phyloP scores from a whole-genome alignment of 495 filamentous ascomycete genomes.

The Geoglossum glabrum region DNA sequence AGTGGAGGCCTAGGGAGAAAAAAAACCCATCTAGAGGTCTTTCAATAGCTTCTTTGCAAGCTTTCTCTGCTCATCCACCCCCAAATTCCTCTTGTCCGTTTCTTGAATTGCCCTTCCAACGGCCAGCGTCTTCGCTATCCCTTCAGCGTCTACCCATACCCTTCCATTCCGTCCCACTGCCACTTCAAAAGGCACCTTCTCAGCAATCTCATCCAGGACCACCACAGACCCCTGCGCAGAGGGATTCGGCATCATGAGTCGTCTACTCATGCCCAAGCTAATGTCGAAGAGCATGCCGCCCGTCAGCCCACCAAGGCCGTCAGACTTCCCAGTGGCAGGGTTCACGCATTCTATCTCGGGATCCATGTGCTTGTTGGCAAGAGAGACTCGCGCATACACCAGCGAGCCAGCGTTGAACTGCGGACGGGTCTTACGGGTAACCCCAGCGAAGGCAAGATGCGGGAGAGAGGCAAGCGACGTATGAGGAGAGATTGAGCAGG shows the following conservation, averaged over 20 bases:
- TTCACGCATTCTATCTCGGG: slow-evolving; percentile 80
- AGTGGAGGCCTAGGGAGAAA: not conserved
- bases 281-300: slow-evolving; percentile 79
- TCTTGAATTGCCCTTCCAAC: slow-evolving; percentile 65
- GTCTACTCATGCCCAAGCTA: slow-evolving; percentile 56
- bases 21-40: not conserved
- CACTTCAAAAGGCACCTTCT: slow-evolving; percentile 68
- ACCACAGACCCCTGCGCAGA: slow-evolving; percentile 43
- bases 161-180: slow-evolving; percentile 87
- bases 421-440: slow-evolving; percentile 79
- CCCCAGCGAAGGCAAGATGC: slow-evolving; percentile 76
- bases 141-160: slow-evolving; percentile 63
- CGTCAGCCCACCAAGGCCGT: slow-evolving; percentile 68
- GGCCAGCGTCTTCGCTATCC: slow-evolving; percentile 43
- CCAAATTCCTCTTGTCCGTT: slow-evolving; percentile 48
- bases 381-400: slow-evolving; percentile 66
- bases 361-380: slow-evolving; percentile 63
- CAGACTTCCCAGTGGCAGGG: slow-evolving; percentile 65
- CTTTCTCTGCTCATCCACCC: slow-evolving; percentile 56
- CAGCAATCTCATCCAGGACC: slow-evolving; percentile 66
- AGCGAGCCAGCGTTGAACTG: slow-evolving; percentile 49
- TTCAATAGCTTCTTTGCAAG: slow-evolving; percentile 48
- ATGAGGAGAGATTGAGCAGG: slow-evolving; percentile 47
- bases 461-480: slow-evolving; percentile 57
- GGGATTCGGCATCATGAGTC: slow-evolving; percentile 47